Evolutionary conservation across 192 early-diverging fungal species (phyloP).

Genomic region (Linnemannia exigua): DNA sequence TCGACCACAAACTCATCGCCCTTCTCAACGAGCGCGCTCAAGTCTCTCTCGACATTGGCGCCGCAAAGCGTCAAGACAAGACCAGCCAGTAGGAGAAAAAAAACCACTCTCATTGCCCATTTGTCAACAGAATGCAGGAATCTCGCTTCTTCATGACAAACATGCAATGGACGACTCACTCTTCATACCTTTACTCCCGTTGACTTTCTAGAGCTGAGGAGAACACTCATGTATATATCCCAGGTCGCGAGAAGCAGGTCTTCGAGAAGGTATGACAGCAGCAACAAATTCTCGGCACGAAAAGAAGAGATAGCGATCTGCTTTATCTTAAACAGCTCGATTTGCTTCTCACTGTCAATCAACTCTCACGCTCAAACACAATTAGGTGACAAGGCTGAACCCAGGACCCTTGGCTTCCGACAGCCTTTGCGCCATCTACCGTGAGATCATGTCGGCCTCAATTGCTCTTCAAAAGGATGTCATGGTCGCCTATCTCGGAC

Average conservation of each 20-base stretch:
- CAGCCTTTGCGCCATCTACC: conserved; percentile 59
- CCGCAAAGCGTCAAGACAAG: conserved; percentile 68
- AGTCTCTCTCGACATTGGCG: conserved; percentile 84
- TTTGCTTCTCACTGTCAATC: background rate
- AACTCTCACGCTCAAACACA: background rate
- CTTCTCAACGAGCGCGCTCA: conserved; percentile 88
- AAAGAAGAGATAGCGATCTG: background rate
- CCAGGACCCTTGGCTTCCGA: conserved; percentile 76
- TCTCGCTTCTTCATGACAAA: background rate
- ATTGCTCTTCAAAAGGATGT: conserved; percentile 86
- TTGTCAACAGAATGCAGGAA: background rate
- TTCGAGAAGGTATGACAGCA: conserved; percentile 72
- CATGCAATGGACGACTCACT: background rate
- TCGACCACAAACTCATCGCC: conserved; percentile 81
- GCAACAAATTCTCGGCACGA: background rate
- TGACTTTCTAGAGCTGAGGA: conserved; percentile 35
- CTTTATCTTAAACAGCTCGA: background rate
- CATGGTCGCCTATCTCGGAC: conserved; percentile 92
- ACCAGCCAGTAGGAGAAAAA: conserved; percentile 23
- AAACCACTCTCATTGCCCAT: too few relatives aligned
- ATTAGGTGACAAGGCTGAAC: conserved; percentile 76
- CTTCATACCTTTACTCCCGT: background rate
- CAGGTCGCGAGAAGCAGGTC: conserved; percentile 82
- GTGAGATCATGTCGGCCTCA: conserved; percentile 92
- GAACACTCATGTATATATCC: conserved; percentile 79